Evolutionary conservation across 305 asterid genomes (phyloP).

Genomic region (Fraxinus paxiana): DNA sequence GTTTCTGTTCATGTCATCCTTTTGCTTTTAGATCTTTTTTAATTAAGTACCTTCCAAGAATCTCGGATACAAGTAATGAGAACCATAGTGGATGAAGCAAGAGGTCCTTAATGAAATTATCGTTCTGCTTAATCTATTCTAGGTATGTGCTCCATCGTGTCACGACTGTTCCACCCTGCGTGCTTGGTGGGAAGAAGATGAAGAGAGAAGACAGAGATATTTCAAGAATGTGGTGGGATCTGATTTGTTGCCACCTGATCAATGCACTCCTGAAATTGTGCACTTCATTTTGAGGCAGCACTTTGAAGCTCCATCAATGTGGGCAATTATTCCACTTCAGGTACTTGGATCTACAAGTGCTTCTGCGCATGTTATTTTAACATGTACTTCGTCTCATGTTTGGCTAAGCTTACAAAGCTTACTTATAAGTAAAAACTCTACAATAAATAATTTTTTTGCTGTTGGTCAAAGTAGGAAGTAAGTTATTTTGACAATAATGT

Average conservation of each 20-base stretch:
- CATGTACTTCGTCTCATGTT: neutral
- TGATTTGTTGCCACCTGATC: slow-evolving; percentile 64
- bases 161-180: slow-evolving; percentile 95
- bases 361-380: neutral
- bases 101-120: neutral
- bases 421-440: neutral
- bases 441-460: neutral
- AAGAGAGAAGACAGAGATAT: slow-evolving; percentile 63
- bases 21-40: neutral
- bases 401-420: neutral
- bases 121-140: slow-evolving; percentile 2
- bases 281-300: slow-evolving; percentile 72
- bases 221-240: slow-evolving; percentile 67
- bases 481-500: neutral
- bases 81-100: neutral
- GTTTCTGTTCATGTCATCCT: neutral
- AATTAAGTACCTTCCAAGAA: neutral
- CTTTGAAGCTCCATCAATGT: slow-evolving; percentile 92
- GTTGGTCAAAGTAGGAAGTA: neutral
- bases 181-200: slow-evolving; percentile 99
- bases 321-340: slow-evolving; percentile 98
- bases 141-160: slow-evolving; percentile 98
- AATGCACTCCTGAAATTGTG: slow-evolving; percentile 76
- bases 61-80: neutral
- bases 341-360: slow-evolving; percentile 30